Base-by-base conservation (phyloP, 116 monocot genomes). In the Posidonia oceanica region DNA sequence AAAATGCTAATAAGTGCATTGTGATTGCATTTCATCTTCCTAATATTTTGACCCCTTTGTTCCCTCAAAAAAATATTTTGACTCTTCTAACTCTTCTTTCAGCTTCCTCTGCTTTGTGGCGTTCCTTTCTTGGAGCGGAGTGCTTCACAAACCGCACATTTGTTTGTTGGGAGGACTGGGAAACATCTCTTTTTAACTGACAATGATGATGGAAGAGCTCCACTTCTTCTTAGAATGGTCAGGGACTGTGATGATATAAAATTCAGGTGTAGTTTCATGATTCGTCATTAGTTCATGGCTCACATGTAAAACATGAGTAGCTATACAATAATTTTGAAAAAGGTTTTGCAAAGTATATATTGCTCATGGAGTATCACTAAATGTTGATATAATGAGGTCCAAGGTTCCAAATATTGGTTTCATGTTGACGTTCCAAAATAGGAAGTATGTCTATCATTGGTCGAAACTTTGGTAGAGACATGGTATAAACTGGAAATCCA, bases 131-230 rank as follows among this genome's bases (percentile, higher is more conserved):
- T 94, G 80, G 94, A 94, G 80, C 76, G 39, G 76, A 82, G 72
- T 64, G 94, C 91, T 61, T 84, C 78, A 41, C 77, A 79, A 77
- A 73, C 88, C 74, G 94, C 91, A 39, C 94, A 94, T 81, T 79
- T 85, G 59, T 76, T 94, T 67, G 88, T 80, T 80, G 91, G 94
- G 56, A 83, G 79, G 77, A 94, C 94, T 14, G 94, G 94, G 64
- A 94, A 82, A 36, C 94, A 94, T 82, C 80, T 94, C 15, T 94
- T 94, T 67, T 80, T 94, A 40, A 94, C 94, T 56, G 94, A 94
- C 73, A 78, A 59, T 79, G 91, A 91, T 78, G 85, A 84, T 44
- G 94, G 84, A 69, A 87, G 64, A 70, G 75, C 83, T 54, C 94
- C 94, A 56, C 85, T 94, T 77, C 80, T 94, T n/a, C 72, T 90